phyloP scores from a whole-genome alignment of 148 eudicot genomes.

The Chenopodium suecicum region DNA sequence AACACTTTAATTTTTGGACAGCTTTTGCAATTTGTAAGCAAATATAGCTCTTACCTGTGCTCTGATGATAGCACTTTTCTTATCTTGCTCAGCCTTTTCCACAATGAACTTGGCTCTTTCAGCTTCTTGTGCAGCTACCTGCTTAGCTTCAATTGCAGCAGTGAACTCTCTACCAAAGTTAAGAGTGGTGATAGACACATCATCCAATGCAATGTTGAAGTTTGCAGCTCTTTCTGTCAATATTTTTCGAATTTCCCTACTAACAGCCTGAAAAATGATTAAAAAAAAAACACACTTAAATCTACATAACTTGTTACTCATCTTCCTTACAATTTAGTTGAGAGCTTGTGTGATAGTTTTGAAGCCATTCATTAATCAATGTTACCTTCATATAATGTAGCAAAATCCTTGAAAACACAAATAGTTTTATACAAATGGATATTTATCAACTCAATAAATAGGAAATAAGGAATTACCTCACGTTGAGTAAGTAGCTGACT shows the following conservation, averaged over 20 bases:
- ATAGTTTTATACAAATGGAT: background rate
- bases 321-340: background rate
- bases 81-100: slow-evolving; percentile 98
- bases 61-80: slow-evolving; percentile 84
- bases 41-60: slow-evolving; percentile 63
- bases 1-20: too few relatives aligned
- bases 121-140: slow-evolving; percentile 99
- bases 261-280: slow-evolving; percentile 55
- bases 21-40: background rate
- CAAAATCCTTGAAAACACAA: background rate
- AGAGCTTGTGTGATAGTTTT: background rate
- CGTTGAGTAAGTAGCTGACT: slow-evolving; percentile 96
- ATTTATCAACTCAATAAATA: too few relatives aligned
- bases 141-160: slow-evolving; percentile 96
- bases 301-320: background rate
- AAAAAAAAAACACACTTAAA: background rate
- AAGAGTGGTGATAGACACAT: slow-evolving; percentile 83
- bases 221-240: slow-evolving; percentile 78
- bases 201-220: slow-evolving; percentile 91
- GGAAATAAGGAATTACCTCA: slow-evolving; percentile 54
- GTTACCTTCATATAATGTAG: too few relatives aligned
- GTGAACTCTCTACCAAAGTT: slow-evolving; percentile 90
- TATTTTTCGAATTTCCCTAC: slow-evolving; percentile 78
- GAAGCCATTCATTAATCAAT: background rate
- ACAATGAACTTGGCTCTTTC: slow-evolving; percentile 97